Conservation (phyloP, 768 basidiomycete species). For the Termitomyces sp. region DNA sequence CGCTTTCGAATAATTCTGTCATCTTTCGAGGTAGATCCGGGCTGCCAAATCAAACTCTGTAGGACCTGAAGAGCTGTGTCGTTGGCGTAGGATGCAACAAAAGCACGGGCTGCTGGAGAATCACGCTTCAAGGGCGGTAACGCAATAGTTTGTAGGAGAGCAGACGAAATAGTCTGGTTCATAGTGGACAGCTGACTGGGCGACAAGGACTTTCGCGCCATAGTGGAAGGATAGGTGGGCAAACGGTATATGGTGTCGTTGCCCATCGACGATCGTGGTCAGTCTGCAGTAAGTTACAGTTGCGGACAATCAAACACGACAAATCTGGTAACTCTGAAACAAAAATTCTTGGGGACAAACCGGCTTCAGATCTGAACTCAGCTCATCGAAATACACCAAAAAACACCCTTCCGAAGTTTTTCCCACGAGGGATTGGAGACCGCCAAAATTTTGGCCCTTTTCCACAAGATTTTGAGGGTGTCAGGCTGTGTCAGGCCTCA, state of each 20-base stretch:
- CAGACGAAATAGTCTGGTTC: slow-evolving; percentile 42
- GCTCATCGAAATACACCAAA: no score
- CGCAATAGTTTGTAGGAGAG: slow-evolving; percentile 43
- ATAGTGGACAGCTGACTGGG: slow-evolving; percentile 49
- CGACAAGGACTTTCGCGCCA: slow-evolving; percentile 43
- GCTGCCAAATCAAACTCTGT: slow-evolving; percentile 58
- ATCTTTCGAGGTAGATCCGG: slow-evolving; percentile 25
- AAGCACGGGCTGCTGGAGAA: slow-evolving; percentile 39
- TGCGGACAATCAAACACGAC: no score
- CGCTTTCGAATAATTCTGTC: slow-evolving; percentile 45
- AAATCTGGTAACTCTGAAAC: no score
- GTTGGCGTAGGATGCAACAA: slow-evolving; percentile 55
- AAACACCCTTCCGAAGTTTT: no score
- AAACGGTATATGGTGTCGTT: slow-evolving; percentile 23
- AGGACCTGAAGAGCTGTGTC: slow-evolving; percentile 53
- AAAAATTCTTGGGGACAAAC: no score
- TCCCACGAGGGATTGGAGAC: no score
- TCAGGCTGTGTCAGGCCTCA: no score
- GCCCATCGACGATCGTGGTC: slow-evolving; percentile 11
- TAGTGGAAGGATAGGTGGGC: slow-evolving; percentile 53
- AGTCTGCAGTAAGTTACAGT: no score
- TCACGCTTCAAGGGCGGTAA: slow-evolving; percentile 47
- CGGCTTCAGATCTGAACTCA: no score
- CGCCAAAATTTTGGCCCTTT: no score
- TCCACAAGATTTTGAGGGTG: no score